phyloP scores from a whole-genome alignment of 176 grass and related monocot species.

The Oryza longistaminata region DNA sequence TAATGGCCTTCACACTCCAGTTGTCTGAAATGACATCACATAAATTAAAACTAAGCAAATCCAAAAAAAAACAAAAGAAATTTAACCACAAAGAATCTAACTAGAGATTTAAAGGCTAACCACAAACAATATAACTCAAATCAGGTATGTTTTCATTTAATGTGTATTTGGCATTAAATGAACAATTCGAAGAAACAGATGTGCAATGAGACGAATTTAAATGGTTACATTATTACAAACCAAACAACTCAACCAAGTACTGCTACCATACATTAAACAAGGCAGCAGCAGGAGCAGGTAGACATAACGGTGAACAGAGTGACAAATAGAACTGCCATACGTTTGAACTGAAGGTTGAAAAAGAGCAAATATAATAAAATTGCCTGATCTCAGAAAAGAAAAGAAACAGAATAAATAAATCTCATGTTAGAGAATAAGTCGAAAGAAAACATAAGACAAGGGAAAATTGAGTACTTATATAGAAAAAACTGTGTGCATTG shows the following conservation, averaged over 20 bases:
- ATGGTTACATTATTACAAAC: no score
- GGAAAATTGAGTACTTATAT: not conserved
- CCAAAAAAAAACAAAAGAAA: not conserved
- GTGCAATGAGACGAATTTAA: no score
- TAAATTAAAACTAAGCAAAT: not conserved
- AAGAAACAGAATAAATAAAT: not conserved
- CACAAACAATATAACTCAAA: no score
- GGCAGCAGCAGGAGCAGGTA: not conserved
- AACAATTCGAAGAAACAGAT: no score
- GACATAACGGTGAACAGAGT: not conserved
- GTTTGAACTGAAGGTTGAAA: no score
- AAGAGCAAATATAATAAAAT: not conserved
- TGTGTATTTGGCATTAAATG: no score
- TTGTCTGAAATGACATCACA: constrained; percentile 45
- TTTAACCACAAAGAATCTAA: no score
- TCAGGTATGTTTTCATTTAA: no score
- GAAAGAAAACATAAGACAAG: not conserved
- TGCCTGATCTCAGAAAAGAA: not conserved
- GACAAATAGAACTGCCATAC: no score
- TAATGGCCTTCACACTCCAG: constrained; percentile 92
- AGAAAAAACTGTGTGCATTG: not conserved
- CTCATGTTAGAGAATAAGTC: not conserved
- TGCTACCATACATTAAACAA: not conserved
- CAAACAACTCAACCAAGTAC: no score
- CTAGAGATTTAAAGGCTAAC: no score